Conservation (phyloP, 2,329 filamentous ascomycete genomes). For the Hypoxylon sp. region DNA sequence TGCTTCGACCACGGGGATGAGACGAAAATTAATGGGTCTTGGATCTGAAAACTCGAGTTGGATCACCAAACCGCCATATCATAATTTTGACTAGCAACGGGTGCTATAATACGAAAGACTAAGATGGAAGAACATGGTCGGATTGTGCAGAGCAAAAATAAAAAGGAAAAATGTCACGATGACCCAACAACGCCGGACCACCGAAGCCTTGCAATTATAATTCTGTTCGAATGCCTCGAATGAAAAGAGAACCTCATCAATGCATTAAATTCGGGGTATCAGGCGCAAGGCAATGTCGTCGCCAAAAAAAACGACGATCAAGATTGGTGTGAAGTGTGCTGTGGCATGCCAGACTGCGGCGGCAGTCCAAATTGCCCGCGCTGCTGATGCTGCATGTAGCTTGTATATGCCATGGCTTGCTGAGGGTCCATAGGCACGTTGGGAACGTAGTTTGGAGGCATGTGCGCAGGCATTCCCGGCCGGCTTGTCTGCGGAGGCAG, state of each 20-base stretch:
- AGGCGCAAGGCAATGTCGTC: constrained; percentile 54
- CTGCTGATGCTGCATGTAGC: constrained; percentile 80
- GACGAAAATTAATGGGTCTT: constrained; percentile 33
- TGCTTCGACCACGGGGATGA: constrained; percentile 17
- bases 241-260: constrained; percentile 57
- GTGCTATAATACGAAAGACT: constrained; percentile 46
- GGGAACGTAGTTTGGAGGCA: constrained; percentile 73
- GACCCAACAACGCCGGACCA: constrained; percentile 60
- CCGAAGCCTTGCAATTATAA: constrained; percentile 58
- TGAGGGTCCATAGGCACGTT: constrained; percentile 79
- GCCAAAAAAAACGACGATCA: constrained; percentile 58
- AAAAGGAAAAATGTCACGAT: constrained; percentile 46
- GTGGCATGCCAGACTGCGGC: constrained; percentile 80
- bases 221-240: constrained; percentile 52
- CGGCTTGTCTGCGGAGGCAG: constrained; percentile 74
- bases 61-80: constrained; percentile 20
- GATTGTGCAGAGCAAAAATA: constrained; percentile 40
- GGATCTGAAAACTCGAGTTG: constrained; percentile 24
- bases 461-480: constrained; percentile 75
- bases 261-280: constrained; percentile 72
- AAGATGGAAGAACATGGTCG: constrained; percentile 43
- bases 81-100: constrained; percentile 23
- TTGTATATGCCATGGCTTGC: constrained; percentile 85
- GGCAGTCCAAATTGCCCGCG: constrained; percentile 81
- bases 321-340: constrained; percentile 85